phyloP scores from a whole-genome alignment of 192 early-diverging fungal genomes.

The Coemansia sp. region DNA sequence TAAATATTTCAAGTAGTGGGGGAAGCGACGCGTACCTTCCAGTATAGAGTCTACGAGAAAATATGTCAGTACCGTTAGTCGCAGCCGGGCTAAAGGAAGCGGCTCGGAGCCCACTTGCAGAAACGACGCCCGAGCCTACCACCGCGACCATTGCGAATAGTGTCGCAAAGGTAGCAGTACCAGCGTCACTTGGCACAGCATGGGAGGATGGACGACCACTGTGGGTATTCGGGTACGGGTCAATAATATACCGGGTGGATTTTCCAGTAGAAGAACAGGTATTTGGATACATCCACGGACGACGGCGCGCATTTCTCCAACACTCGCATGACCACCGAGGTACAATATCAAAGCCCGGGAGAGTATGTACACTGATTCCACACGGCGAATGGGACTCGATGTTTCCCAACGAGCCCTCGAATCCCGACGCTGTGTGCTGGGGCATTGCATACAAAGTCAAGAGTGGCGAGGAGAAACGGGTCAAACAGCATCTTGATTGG shows the following conservation, averaged over 20 bases:
- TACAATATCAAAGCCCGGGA: slow-evolving; percentile 70
- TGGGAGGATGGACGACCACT: slow-evolving; percentile 39
- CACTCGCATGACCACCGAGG: slow-evolving; percentile 85
- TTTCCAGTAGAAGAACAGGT: slow-evolving; percentile 57
- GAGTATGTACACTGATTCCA: slow-evolving; percentile 83
- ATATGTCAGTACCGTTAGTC: slow-evolving; percentile 14
- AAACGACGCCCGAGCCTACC: no score
- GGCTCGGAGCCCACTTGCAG: no score
- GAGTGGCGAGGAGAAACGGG: slow-evolving; percentile 60
- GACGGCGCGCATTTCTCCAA: slow-evolving; percentile 35
- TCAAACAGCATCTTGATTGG: slow-evolving; percentile 75
- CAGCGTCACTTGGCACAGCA: no score
- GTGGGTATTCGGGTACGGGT: slow-evolving; percentile 74
- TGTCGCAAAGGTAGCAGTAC: no score
- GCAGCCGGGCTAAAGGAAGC: background rate
- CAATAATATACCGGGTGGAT: slow-evolving; percentile 70
- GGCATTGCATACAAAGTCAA: slow-evolving; percentile 82
- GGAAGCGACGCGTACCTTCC: background rate
- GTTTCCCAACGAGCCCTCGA: slow-evolving; percentile 7
- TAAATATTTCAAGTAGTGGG: no score
- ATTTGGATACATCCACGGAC: slow-evolving; percentile 23
- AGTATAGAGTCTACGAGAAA: background rate
- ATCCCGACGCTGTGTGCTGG: slow-evolving; percentile 63
- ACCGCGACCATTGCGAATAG: no score
- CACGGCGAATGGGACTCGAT: slow-evolving; percentile 63